Base-by-base conservation (phyloP, 2,329 filamentous ascomycete genomes). In the Lizonia empirigonia region DNA sequence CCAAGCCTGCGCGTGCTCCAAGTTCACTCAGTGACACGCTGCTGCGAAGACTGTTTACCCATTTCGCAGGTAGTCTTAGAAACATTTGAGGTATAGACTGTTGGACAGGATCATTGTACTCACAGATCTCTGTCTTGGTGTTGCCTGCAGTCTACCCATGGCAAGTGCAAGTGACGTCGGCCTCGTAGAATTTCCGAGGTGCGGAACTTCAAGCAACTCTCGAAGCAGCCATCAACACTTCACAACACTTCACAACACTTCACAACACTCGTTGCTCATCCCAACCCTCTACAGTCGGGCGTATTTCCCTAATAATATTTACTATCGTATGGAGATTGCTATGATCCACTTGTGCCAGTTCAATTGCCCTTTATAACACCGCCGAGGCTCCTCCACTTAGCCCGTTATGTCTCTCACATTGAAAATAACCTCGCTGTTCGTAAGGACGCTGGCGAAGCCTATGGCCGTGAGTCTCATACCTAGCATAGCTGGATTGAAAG, bases 371-470 rank as follows among this genome's bases (percentile, higher is more conserved):
- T 32, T 36, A 5, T 30, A 23, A 18, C 24, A 37, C 29, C 20
- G n/a, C 23, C 20, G 29, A 41, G 56, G 44, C 55, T 37, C 20
- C 24, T 27, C 29, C 30, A 20, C 36, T 19, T 47, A 50, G 55
- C 49, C 53, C 48, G 65, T 32, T 57, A 86, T 86, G 84, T 85
- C 83, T 55, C 77, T 88, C 55, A 86, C 85, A 8, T 75, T 88
- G 56, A 88, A 88, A 68, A 80, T 88, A 60, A 82, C 82, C 24
- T 87, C 85, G 18, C 76, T 88, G 38, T 80, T 78, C 32, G 83
- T 88, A 52, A 79, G 85, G 52, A 88, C 85, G 1, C 75, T 86
- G 22, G 85, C 85, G 12, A 88, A 88, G 67, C 85, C 85, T 2
- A 84, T 88, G 65, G 85, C 84, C 58, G 85, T 87, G 78, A 63